These are phyloP conservation scores for Chloris gayana DNA, from an alignment of 176 grass and related monocot genomes.

Conservation along the genomic window DNA sequence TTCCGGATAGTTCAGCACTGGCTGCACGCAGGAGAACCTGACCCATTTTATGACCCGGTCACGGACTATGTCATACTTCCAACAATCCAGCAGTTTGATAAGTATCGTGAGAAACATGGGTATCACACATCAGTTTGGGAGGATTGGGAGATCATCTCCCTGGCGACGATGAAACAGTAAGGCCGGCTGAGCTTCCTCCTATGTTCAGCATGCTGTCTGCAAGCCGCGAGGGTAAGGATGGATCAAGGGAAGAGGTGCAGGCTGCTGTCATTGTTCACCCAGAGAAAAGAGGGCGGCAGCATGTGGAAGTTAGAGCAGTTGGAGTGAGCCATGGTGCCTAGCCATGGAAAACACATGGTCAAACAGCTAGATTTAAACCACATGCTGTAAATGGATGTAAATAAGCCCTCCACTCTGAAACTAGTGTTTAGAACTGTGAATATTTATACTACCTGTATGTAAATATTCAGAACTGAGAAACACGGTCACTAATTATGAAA, in stretches of 20 bases:
- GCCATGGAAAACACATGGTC: not conserved
- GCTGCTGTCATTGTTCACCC: slow-evolving; percentile 55
- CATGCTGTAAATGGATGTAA: slow-evolving; percentile 16
- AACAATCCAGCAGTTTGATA: slow-evolving; percentile 60
- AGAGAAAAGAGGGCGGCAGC: slow-evolving; percentile 49
- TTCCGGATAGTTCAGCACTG: slow-evolving; percentile 81
- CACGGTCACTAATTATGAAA: not conserved
- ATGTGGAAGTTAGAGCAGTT: slow-evolving; percentile 65
- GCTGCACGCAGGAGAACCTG: slow-evolving; percentile 72
- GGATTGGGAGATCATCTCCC: slow-evolving; percentile 87
- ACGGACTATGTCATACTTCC: slow-evolving; percentile 85
- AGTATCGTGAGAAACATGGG: slow-evolving; percentile 41
- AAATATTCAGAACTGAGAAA: slow-evolving; percentile 33
- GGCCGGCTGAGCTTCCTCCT: slow-evolving; percentile 51
- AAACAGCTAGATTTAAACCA: not conserved
- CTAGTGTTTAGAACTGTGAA: slow-evolving; percentile 2
- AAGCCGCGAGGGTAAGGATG: slow-evolving; percentile 44
- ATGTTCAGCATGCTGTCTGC: slow-evolving; percentile 48
- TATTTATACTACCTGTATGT: slow-evolving; percentile 28
- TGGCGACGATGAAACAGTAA: not conserved
- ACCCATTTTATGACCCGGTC: slow-evolving; percentile 84
- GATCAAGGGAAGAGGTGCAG: slow-evolving; percentile 46
- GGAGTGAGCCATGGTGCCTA: slow-evolving; percentile 49
- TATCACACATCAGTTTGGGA: slow-evolving; percentile 55
- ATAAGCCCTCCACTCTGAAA: slow-evolving; percentile 1